Evolutionary conservation across 805 yeast genomes (phyloP), one percentile per base, ranked within the genome.

Genomic region (Candida succiphila): DNA sequence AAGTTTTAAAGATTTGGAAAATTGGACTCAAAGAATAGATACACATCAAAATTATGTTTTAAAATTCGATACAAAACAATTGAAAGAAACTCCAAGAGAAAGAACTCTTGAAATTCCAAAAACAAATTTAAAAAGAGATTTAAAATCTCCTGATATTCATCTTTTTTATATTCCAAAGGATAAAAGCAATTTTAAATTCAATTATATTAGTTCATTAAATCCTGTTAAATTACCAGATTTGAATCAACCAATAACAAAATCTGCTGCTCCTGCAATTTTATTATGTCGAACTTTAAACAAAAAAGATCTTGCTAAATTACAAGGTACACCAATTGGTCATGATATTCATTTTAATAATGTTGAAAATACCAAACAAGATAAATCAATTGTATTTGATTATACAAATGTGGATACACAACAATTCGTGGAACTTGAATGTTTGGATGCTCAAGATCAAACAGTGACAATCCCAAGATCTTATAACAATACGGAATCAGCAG

Each of bases 381-480:
- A 44, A 27, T n/a, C n/a, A n/a, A 38, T 38, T 19, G 45, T 49
- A 4, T 39, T 54, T 30, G 73, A 67, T 39, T 63, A 58, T 37
- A 66, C 71, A 4, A 47, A 54, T 2, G 53, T 44, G 4, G 35
- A 45, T 7, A 63, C 73, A 3, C 49, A 42, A 16, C 58, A 60
- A 30, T 56, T 49, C 40, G 54, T 61, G 16, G 55, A 54, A 32
- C 27, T 67, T 15, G 61, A 56, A 28, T 80, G 89, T 49, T 42
- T 60, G 12, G 72, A 74, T 41, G 54, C 63, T 2, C 46, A 54
- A 5, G 38, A 48, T 5, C 66, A 61, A 39, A 48, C 60, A 3
- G 50, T 52, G 19, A 42, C 45, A 16, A 60, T 77, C 4, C 92
- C 89, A 3, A 56, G 69, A 23, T 72, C 88, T 1, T 45, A 57